Base-by-base conservation (phyloP, 169 alveolate species). In the Cryptosporidium meleagridis region DNA sequence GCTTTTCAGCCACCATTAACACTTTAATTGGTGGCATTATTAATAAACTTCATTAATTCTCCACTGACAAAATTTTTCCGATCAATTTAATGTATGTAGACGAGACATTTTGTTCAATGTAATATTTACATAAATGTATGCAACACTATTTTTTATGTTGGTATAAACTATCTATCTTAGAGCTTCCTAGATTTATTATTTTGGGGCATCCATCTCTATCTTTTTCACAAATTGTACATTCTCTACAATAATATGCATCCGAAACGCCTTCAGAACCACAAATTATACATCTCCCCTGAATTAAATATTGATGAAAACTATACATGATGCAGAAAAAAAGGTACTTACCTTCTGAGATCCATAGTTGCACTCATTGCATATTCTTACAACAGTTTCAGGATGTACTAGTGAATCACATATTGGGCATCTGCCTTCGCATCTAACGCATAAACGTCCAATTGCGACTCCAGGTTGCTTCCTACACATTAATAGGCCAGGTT, bases 171-270 rank as follows among this genome's bases (percentile, higher is more conserved):
- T 98, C 99, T 33, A 99, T 97, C 91, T 97, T 97, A 21, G 99
- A 99, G 68, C 98, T 95, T 14, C 99, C 99, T 72, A 98, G 93
- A 94, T 98, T 98, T 18, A 98, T 97, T 33, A 98, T 98, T 93
- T 97, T 98, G 4, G 99, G 99, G 87, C 99, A 98, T 12, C 99
- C 99, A 94, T 98, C 99, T 61, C 99, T 98, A 87, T 98, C 99
- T 92, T 97, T 98, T 92, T 98, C 99, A 85, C 98, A 94, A 84
- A 97, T 95, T 44, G 98, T 96, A 94, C 99, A 98, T 91, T 97
- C 99, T 92, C 96, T 97, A 91, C 99, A 98, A 91, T 98, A 98
- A 94, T 98, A 98, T 1, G 99, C 99, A 91, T 98, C 99, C 41
- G 99, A 96, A 58, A 98, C 96, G 1, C 99, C 99, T 21, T 96